Evolutionary conservation across 139 green algal species (phyloP), one percentile per base, ranked within the genome.

Genomic region (Tetratostichococcus sp.): DNA sequence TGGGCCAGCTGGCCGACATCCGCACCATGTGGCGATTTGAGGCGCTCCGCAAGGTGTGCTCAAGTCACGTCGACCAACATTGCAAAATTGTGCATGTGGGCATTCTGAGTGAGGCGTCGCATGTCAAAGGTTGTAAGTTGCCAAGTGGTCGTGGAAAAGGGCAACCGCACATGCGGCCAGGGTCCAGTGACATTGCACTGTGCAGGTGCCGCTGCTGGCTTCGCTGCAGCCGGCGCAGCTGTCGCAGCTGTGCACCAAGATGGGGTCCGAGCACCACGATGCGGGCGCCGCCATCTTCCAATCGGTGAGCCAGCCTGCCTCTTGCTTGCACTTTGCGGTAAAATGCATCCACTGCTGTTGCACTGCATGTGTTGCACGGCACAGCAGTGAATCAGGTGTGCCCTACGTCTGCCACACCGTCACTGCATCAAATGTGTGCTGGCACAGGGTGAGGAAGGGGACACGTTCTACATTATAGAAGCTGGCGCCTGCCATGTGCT

Each of bases 381-480:
- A 11, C n/a, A 50, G 39, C 8, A 50, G 39, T 50, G 39, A 21
- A 50, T 11, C 39, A 50, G n/a, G n/a, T n/a, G n/a, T n/a, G n/a
- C n/a, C n/a, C n/a, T n/a, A n/a, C n/a, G n/a, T n/a, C n/a, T n/a
- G n/a, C n/a, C n/a, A n/a, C n/a, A n/a, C n/a, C n/a, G n/a, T n/a
- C n/a, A n/a, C n/a, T n/a, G n/a, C 39, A 50, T 50, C 8, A 50
- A 50, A 50, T 50, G 8, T 50, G n/a, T 50, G 39, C 14, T 62
- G 28, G 62, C 5, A 14, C 79, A 92, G 79, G 92, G 91, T 0
- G 88, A 97, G 32, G 35, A 72, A 1, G 93, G 91, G 0, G 87
- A 97, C 81, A 76, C 77, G 11, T 96, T 97, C 73, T 97, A 93
- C 85, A 89, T 98, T 2, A 81, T 98, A n/a, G 89, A 97, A 79